Percentiles rank a stretch among this genome's conserved stretches.
phyloP scores from a whole-genome alignment of 1,284 basidiomycete genomes.

The Sphaerobolus stellatus region DNA sequence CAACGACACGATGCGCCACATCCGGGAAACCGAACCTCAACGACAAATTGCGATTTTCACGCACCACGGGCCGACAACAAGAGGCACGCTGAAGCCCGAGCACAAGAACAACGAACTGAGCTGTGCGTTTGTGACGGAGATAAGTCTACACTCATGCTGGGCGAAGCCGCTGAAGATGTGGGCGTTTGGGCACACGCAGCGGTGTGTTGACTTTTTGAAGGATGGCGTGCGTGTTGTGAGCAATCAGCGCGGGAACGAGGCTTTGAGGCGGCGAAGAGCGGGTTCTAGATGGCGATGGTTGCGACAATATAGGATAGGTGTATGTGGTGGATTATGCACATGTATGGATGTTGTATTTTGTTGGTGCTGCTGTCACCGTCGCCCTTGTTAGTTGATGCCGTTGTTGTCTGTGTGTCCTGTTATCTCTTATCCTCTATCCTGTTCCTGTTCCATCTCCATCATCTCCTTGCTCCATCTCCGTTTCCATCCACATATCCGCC shows the following conservation, averaged over 20 bases:
- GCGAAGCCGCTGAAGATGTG: conserved; percentile 30
- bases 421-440: too few species aligned
- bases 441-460: too few species aligned
- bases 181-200: conserved; percentile 44
- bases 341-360: too few species aligned
- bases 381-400: too few species aligned
- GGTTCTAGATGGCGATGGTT: conserved; percentile 10
- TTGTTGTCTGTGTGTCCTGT: too few species aligned
- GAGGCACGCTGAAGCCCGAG: conserved; percentile 34
- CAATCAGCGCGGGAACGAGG: conserved; percentile 36
- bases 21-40: conserved; percentile 30
- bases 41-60: conserved; percentile 36
- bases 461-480: too few species aligned
- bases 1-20: conserved; percentile 23
- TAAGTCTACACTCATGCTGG: conserved; percentile 30
- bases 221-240: conserved; percentile 34
- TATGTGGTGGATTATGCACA: too few species aligned
- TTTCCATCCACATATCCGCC: too few species aligned
- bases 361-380: too few species aligned
- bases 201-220: conserved; percentile 36
- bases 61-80: conserved; percentile 39
- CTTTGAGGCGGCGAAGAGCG: conserved; percentile 12
- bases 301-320: conserved; percentile 5
- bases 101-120: conserved; percentile 24
- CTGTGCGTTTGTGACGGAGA: conserved; percentile 38